Conservation (phyloP, 768 basidiomycete genomes). For the Trametes maxima region DNA sequence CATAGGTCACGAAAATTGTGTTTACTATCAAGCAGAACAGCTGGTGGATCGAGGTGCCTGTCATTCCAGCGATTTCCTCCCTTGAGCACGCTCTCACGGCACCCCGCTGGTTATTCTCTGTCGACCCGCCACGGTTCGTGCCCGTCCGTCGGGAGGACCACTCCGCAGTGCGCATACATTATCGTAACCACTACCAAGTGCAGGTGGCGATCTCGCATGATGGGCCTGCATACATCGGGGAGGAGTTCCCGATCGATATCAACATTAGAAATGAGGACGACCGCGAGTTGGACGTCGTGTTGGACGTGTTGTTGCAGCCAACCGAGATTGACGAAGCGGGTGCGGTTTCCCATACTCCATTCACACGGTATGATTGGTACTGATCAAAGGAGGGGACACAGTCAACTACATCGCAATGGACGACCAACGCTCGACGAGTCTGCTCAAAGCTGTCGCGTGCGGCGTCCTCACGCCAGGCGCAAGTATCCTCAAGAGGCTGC, state of each 20-base stretch:
- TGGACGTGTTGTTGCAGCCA: slow-evolving; percentile 83
- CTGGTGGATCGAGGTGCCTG: slow-evolving; percentile 70
- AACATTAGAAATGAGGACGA: slow-evolving; percentile 74
- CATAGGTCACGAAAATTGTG: slow-evolving; percentile 46
- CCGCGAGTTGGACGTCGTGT: slow-evolving; percentile 62
- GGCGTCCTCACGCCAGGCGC: slow-evolving; percentile 64
- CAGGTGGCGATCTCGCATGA: slow-evolving; percentile 57
- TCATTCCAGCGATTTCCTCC: slow-evolving; percentile 41
- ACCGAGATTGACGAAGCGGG: slow-evolving; percentile 73
- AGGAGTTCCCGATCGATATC: slow-evolving; percentile 74
- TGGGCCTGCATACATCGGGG: slow-evolving; percentile 77
- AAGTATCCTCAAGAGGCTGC: slow-evolving; percentile 60
- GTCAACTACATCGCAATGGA: slow-evolving; percentile 65
- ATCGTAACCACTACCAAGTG: slow-evolving; percentile 67
- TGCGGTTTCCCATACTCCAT: slow-evolving; percentile 35
- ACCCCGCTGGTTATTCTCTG: slow-evolving; percentile 59
- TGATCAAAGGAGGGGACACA: slow-evolving; percentile 29
- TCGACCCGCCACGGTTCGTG: slow-evolving; percentile 55
- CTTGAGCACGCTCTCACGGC: slow-evolving; percentile 31
- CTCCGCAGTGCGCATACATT: slow-evolving; percentile 55
- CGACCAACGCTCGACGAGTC: slow-evolving; percentile 62
- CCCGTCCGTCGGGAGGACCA: slow-evolving; percentile 50
- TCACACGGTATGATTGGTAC: not conserved
- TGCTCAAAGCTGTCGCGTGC: slow-evolving; percentile 74
- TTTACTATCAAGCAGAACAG: slow-evolving; percentile 57